Conservation (phyloP, 768 basidiomycete genomes). For the Favolaschia claudopus region DNA sequence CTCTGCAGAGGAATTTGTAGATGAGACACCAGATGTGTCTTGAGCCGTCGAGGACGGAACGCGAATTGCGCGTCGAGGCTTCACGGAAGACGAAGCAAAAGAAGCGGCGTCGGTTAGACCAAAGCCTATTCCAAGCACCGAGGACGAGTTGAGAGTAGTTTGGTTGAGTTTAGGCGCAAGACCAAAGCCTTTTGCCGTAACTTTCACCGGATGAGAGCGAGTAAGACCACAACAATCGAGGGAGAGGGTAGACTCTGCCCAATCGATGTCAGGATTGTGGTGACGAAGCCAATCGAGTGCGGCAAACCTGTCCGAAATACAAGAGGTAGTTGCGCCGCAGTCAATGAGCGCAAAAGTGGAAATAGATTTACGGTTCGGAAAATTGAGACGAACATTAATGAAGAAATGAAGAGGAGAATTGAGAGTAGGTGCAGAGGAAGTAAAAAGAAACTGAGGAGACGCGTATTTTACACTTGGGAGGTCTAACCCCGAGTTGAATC, state of each 20-base stretch:
- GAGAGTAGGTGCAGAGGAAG: slow-evolving; percentile 18
- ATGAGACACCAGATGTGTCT: too few relatives aligned
- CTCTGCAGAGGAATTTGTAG: too few relatives aligned
- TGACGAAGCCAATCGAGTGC: slow-evolving; percentile 46
- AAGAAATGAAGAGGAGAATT: slow-evolving; percentile 36
- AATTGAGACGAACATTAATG: slow-evolving; percentile 34
- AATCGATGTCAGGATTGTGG: slow-evolving; percentile 46
- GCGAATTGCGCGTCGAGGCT: too few relatives aligned
- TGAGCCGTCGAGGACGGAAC: too few relatives aligned
- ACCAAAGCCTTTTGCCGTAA: slow-evolving; percentile 33
- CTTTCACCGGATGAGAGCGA: neutral
- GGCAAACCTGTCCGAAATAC: slow-evolving; percentile 46
- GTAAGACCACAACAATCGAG: slow-evolving; percentile 12
- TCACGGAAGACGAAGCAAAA: too few relatives aligned
- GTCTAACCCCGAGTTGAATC: slow-evolving; percentile 29
- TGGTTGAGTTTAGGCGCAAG: slow-evolving; percentile 22
- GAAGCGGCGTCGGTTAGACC: slow-evolving; percentile 30
- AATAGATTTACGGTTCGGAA: slow-evolving; percentile 41
- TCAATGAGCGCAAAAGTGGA: slow-evolving; percentile 46
- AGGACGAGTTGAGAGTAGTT: slow-evolving; percentile 23
- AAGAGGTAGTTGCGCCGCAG: slow-evolving; percentile 43
- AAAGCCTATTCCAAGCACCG: slow-evolving; percentile 39
- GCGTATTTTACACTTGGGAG: slow-evolving; percentile 14
- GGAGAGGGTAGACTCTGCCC: slow-evolving; percentile 32
- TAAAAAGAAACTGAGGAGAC: slow-evolving; percentile 30